These are phyloP conservation scores for Rhodamnia argentea DNA, from an alignment of 345 rosid species.

Conservation along the genomic window DNA sequence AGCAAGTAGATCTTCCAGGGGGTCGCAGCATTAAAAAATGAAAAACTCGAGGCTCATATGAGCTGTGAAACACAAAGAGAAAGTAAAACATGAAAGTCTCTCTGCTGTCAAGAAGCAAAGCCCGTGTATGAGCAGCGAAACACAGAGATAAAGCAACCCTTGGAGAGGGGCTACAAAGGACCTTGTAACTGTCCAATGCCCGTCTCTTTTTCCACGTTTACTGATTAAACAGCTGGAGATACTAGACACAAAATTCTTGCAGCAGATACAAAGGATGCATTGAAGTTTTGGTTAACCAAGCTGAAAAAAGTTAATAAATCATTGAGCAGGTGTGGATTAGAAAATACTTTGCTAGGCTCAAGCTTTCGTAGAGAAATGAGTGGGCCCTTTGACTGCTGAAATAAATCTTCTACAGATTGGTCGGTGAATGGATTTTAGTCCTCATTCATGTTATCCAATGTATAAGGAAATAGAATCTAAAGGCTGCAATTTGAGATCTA, in stretches of 20 bases:
- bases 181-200: neutral
- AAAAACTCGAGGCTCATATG: neutral
- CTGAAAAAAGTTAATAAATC: neutral
- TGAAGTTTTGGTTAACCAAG: neutral
- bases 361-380: neutral
- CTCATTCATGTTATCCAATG: neutral
- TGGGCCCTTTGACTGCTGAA: neutral
- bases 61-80: too few relatives aligned
- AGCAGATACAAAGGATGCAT: neutral
- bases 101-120: neutral
- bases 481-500: neutral
- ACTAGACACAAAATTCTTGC: neutral
- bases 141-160: neutral
- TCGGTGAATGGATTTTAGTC: neutral
- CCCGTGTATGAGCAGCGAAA: neutral
- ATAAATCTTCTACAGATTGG: neutral
- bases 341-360: neutral
- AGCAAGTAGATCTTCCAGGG: neutral
- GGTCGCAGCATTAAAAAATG: neutral
- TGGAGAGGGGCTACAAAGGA: neutral
- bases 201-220: neutral
- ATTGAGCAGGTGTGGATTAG: too few relatives aligned
- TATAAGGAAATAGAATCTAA: neutral
- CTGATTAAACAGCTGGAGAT: neutral
- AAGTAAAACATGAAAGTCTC: neutral